Conservation (phyloP, 2,329 filamentous ascomycete species). For the Nemania sp. region DNA sequence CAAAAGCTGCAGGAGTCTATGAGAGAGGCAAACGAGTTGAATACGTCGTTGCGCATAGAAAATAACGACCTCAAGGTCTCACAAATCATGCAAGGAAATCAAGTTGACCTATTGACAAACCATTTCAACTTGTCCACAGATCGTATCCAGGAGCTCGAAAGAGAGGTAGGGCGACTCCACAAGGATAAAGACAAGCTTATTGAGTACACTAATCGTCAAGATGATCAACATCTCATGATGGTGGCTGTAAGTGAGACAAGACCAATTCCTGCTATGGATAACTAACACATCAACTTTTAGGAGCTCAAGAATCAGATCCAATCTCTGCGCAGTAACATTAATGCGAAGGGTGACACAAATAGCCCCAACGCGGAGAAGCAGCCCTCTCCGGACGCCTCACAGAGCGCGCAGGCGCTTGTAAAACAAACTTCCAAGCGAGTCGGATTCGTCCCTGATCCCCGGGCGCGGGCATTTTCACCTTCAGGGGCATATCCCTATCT, state of each 20-base stretch:
- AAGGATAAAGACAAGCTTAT: slow-evolving; percentile 27
- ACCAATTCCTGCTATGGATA: background rate
- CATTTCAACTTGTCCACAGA: too few relatives aligned
- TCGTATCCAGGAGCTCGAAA: slow-evolving; percentile 15
- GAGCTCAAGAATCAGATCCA: slow-evolving; percentile 26
- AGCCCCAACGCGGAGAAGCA: slow-evolving; percentile 3
- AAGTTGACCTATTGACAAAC: too few relatives aligned
- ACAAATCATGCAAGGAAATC: too few relatives aligned
- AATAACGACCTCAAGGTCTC: too few relatives aligned
- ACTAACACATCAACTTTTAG: slow-evolving; percentile 23
- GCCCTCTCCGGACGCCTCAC: too few relatives aligned
- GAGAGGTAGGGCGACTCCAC: slow-evolving; percentile 25
- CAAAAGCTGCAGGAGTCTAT: too few relatives aligned
- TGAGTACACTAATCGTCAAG: slow-evolving; percentile 27
- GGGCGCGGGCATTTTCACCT: slow-evolving; percentile 32
- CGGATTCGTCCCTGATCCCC: slow-evolving; percentile 30
- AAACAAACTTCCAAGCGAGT: slow-evolving; percentile 1
- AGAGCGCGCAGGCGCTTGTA: too few relatives aligned
- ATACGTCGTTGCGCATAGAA: slow-evolving; percentile 12
- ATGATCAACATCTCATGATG: slow-evolving; percentile 29
- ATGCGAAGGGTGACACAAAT: background rate
- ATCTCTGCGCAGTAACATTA: slow-evolving; percentile 8
- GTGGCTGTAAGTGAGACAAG: slow-evolving; percentile 31
- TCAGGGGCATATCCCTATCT: too few relatives aligned
- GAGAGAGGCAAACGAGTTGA: slow-evolving; percentile 2